These are phyloP conservation scores for Zalaria obscura DNA, from an alignment of 2,329 filamentous ascomycete genomes.

Conservation along the genomic window DNA sequence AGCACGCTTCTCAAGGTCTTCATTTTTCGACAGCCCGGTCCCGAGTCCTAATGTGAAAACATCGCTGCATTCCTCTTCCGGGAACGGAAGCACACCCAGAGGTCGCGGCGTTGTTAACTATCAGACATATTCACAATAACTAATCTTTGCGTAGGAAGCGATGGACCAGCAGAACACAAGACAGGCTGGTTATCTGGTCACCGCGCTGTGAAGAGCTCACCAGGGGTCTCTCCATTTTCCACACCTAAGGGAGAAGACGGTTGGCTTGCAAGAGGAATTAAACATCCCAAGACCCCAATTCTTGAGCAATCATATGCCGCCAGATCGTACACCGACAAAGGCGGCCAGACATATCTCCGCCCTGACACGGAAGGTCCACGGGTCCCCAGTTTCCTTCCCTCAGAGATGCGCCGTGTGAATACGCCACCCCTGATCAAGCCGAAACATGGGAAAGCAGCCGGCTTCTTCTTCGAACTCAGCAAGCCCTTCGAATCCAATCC, in stretches of 20 bases:
- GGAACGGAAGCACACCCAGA: too few relatives aligned
- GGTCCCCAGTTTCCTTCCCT: conserved; percentile 7
- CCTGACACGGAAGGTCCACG: conserved; percentile 1
- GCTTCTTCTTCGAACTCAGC: conserved; percentile 14
- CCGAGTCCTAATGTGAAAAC: too few relatives aligned
- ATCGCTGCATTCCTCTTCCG: too few relatives aligned
- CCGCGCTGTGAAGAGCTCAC: neutral
- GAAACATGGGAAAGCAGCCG: conserved; percentile 4
- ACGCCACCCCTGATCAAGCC: conserved; percentile 14
- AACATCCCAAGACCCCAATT: too few relatives aligned
- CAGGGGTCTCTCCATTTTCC: neutral
- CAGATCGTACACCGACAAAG: neutral
- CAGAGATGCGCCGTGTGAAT: conserved; percentile 13
- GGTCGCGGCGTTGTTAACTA: too few relatives aligned
- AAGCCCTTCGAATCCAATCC: neutral
- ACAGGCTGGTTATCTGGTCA: too few relatives aligned
- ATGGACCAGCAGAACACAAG: too few relatives aligned
- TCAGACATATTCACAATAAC: too few relatives aligned
- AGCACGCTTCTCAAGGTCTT: neutral
- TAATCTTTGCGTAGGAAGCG: too few relatives aligned
- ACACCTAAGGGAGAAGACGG: neutral
- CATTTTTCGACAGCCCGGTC: neutral
- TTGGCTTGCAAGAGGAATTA: neutral
- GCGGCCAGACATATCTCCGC: conserved; percentile 1
- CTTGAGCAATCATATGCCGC: too few relatives aligned